phyloP scores from a whole-genome alignment of 768 basidiomycete genomes.

The Lentinus tigrinus region DNA sequence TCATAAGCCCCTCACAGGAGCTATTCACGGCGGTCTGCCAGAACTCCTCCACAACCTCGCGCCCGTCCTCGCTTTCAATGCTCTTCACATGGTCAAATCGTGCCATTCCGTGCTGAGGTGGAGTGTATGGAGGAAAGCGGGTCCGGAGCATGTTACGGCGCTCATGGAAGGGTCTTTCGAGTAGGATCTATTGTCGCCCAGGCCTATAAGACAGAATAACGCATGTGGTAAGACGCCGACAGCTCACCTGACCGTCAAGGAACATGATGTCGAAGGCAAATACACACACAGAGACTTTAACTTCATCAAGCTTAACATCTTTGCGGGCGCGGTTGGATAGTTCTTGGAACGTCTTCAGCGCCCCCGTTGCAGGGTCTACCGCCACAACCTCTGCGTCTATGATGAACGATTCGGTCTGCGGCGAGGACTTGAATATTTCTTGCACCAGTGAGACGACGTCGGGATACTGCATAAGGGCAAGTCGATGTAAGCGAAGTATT shows the following conservation, averaged over 20 bases:
- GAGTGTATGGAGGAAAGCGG: constrained; percentile 53
- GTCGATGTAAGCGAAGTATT: constrained; percentile 9
- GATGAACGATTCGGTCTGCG: constrained; percentile 60
- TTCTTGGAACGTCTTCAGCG: constrained; percentile 80
- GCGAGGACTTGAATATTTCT: constrained; percentile 43
- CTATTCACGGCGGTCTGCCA: constrained; percentile 74
- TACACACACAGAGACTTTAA: constrained; percentile 79
- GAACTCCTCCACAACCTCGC: constrained; percentile 67
- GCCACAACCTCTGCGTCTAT: constrained; percentile 89
- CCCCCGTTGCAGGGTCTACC: constrained; percentile 61
- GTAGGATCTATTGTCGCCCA: constrained; percentile 49
- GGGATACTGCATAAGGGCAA: constrained; percentile 59
- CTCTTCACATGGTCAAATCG: constrained; percentile 74
- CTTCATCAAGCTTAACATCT: constrained; percentile 70
- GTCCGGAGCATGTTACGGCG: constrained; percentile 64
- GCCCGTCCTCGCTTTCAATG: constrained; percentile 61
- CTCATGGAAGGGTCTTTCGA: constrained; percentile 67
- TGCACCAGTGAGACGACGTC: constrained; percentile 66
- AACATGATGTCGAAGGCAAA: constrained; percentile 91
- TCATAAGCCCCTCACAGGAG: constrained; percentile 91
- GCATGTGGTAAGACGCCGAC: constrained; percentile 14
- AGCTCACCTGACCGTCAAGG: constrained; percentile 70
- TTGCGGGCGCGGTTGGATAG: constrained; percentile 83
- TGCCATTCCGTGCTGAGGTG: constrained; percentile 48
- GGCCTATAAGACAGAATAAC: background rate